Conservation (phyloP, 2,329 filamentous ascomycete genomes). For the Apiospora marii region DNA sequence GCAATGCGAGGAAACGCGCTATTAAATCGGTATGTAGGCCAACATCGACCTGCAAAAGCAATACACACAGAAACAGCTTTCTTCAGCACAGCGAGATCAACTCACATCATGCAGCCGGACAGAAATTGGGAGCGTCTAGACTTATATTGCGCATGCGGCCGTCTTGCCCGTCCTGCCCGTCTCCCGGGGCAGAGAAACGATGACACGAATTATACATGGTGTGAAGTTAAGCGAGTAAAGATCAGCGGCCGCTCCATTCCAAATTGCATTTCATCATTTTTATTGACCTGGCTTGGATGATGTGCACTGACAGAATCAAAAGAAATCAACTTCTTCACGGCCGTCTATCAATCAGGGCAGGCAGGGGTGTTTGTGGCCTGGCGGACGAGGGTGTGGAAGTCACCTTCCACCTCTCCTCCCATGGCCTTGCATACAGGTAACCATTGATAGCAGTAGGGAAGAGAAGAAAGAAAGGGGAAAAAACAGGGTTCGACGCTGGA, state of each 20-base stretch:
- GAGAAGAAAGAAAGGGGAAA: not conserved
- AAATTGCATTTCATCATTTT: constrained; percentile 5
- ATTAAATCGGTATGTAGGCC: not conserved
- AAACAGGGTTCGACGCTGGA: not conserved
- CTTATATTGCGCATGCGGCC: not conserved
- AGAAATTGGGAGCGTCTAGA: not conserved
- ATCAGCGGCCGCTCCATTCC: constrained; percentile 3
- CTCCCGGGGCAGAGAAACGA: not conserved
- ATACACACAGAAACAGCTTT: not conserved
- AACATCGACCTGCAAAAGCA: not conserved
- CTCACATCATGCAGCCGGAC: not conserved
- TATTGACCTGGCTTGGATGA: not conserved
- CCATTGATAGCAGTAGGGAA: not conserved
- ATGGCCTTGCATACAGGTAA: not conserved
- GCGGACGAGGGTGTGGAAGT: not conserved
- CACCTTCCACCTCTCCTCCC: not conserved
- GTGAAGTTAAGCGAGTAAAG: not conserved
- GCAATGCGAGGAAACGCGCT: not conserved
- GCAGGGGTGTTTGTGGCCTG: not conserved
- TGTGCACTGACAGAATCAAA: constrained; percentile 3
- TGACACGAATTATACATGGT: not conserved
- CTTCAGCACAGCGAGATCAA: not conserved
- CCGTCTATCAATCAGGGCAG: not conserved
- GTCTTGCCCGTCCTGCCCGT: not conserved
- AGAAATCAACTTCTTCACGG: not conserved